These are phyloP conservation scores for Exophiala bonariae DNA, from an alignment of 2,329 filamentous ascomycete species.

Conservation along the genomic window DNA sequence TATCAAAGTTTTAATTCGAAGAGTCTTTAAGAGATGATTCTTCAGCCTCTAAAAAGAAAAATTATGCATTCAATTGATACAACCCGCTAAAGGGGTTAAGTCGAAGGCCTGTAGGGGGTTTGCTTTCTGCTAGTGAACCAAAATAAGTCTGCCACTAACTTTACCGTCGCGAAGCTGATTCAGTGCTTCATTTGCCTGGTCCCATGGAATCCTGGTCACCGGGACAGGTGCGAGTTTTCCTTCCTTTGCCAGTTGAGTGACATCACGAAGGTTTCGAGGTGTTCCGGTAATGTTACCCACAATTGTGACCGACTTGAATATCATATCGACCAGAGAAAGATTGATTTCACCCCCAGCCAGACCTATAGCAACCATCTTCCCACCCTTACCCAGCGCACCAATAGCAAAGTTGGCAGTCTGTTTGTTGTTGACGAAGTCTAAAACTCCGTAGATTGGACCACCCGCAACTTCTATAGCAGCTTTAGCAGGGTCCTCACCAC, in stretches of 20 bases:
- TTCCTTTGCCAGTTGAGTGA: slow-evolving; percentile 11
- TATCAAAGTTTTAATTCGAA: no score
- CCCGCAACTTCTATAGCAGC: slow-evolving; percentile 7
- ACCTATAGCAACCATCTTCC: slow-evolving; percentile 18
- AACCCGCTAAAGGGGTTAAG: no score
- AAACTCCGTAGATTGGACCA: slow-evolving; percentile 13
- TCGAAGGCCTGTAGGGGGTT: no score
- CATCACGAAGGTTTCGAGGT: slow-evolving; percentile 8
- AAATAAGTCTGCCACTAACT: slow-evolving; percentile 16
- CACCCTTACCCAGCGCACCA: slow-evolving; percentile 12
- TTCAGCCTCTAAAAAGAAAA: no score
- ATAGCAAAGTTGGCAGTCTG: slow-evolving; percentile 11
- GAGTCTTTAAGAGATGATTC: no score
- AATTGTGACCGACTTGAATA: slow-evolving; percentile 12
- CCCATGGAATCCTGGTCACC: slow-evolving; percentile 13
- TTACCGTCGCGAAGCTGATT: slow-evolving; percentile 12
- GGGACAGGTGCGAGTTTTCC: slow-evolving; percentile 13
- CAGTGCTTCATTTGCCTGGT: slow-evolving; percentile 17
- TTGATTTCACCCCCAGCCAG: slow-evolving; percentile 18
- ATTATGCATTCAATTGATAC: no score
- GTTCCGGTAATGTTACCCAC: slow-evolving; percentile 14
- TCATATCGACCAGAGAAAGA: slow-evolving; percentile 12
- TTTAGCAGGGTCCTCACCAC: not conserved
- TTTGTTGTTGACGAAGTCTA: slow-evolving; percentile 23
- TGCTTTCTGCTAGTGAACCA: no score